Evolutionary conservation across 139 green algal genomes (phyloP).

Genomic region (Pseudopediastrum boryanum): DNA sequence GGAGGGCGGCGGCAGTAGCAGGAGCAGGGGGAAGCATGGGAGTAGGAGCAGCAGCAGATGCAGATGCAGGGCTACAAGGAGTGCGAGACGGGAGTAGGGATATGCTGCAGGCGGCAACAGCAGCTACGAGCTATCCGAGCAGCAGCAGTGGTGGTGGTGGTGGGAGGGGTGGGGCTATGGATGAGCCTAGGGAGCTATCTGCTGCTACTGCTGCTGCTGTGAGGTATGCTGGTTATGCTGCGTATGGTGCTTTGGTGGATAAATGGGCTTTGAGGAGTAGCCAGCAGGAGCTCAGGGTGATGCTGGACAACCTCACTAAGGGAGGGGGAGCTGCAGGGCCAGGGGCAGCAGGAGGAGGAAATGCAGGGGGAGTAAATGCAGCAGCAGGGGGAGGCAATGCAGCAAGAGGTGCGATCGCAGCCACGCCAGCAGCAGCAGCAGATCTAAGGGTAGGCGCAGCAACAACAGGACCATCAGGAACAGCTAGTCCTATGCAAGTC

Average conservation of each 20-base stretch:
- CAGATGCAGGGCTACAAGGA: not conserved
- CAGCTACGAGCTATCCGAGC: not conserved
- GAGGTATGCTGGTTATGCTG: too few species aligned
- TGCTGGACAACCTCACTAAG: not conserved
- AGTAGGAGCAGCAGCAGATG: not conserved
- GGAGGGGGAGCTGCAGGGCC: constrained; percentile 14
- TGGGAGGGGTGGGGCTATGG: not conserved
- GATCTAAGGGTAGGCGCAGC: not conserved
- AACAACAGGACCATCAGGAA: not conserved
- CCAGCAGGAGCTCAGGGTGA: constrained; percentile 3
- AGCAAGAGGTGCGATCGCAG: too few species aligned
- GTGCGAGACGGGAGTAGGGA: not conserved
- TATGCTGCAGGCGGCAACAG: not conserved
- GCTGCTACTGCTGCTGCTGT: not conserved
- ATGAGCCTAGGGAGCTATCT: constrained; percentile 3
- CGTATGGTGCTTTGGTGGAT: too few species aligned
- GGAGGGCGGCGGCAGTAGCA: not conserved
- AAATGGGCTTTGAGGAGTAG: too few species aligned
- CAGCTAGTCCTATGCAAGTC: not conserved
- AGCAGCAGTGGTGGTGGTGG: not conserved
- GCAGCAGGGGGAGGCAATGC: too few species aligned
- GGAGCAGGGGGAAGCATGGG: not conserved
- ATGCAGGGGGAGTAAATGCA: not conserved
- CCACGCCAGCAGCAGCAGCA: too few species aligned
- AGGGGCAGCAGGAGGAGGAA: not conserved